Evolutionary conservation across 257 asterid species (phyloP).

Genomic region (Nicotiana attenuata): DNA sequence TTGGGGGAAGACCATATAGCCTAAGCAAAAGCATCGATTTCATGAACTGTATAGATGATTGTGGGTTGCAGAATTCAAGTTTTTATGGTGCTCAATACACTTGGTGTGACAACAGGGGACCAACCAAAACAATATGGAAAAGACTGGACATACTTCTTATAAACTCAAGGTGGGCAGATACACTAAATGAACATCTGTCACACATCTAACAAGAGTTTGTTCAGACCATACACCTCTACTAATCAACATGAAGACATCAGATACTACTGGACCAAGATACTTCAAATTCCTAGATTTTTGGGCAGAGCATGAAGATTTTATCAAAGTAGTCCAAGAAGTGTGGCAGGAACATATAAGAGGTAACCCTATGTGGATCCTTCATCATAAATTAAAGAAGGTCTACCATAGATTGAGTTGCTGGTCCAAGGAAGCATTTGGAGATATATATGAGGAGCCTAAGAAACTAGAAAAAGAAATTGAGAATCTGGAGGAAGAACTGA

Average conservation of each 20-base stretch:
- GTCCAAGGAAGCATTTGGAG: neutral
- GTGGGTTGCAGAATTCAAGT: no score
- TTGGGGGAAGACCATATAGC: no score
- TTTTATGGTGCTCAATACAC: no score
- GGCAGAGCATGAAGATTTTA: neutral
- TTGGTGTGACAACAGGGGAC: neutral
- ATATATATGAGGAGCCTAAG: neutral
- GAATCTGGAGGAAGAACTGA: neutral
- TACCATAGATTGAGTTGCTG: neutral
- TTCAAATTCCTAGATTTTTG: neutral
- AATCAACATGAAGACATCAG: neutral
- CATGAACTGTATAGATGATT: no score
- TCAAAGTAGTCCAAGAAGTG: neutral
- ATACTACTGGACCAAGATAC: neutral
- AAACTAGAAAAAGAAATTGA: neutral
- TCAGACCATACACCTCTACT: neutral
- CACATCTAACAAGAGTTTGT: neutral
- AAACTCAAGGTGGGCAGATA: neutral
- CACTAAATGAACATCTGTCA: neutral
- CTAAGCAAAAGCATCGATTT: no score
- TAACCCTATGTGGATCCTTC: neutral
- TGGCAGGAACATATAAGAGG: neutral
- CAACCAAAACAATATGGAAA: neutral
- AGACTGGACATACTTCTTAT: neutral
- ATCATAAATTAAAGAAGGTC: neutral